Conservation (phyloP, 2,329 filamentous ascomycete species). For the Nemania diffusa region DNA sequence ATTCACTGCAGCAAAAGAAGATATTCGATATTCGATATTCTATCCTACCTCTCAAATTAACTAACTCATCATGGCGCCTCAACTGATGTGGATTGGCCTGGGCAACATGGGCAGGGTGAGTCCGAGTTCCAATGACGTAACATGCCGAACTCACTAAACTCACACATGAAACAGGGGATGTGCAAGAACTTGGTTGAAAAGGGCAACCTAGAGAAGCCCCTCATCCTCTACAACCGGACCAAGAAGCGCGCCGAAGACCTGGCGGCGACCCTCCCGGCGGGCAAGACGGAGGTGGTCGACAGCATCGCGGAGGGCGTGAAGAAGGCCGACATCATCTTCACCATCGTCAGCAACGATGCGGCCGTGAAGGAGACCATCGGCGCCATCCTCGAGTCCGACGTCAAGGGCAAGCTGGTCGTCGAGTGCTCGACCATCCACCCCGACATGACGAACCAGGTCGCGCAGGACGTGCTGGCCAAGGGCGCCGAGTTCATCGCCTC, state of each 20-base stretch:
- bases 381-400: conserved; percentile 63
- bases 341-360: conserved; percentile 81
- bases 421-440: conserved; percentile 92
- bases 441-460: conserved; percentile 76
- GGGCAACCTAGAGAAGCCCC: conserved; percentile 73
- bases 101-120: conserved; percentile 87
- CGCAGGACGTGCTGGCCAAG: conserved; percentile 63
- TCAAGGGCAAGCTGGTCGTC: conserved; percentile 80
- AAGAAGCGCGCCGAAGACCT: conserved; percentile 72
- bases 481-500: conserved; percentile 81
- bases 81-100: conserved; percentile 81
- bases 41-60: not conserved
- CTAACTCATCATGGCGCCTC: conserved; percentile 60
- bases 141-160: conserved; percentile 27
- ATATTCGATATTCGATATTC: not conserved
- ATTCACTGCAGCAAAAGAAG: not conserved
- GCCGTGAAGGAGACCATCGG: conserved; percentile 73
- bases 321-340: conserved; percentile 81
- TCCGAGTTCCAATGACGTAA: conserved; percentile 25
- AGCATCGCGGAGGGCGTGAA: conserved; percentile 73
- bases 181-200: conserved; percentile 84
- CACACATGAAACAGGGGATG: conserved; percentile 74
- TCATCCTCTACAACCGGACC: conserved; percentile 86
- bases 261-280: conserved; percentile 66
- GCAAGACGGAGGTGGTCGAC: conserved; percentile 71